These are phyloP conservation scores for Collybiopsis confluens DNA, from an alignment of 768 basidiomycete species.

Conservation along the genomic window DNA sequence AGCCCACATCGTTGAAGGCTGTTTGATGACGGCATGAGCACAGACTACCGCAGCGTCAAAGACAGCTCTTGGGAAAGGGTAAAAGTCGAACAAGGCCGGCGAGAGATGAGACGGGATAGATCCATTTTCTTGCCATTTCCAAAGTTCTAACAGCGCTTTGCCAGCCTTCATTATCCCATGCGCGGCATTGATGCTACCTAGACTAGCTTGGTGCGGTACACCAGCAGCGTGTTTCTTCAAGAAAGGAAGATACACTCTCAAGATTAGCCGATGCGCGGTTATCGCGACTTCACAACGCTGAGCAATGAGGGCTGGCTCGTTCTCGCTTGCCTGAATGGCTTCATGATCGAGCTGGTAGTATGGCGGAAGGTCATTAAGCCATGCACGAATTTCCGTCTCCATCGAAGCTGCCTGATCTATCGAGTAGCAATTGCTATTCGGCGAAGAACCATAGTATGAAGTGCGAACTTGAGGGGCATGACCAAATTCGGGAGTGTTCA, in stretches of 20 bases:
- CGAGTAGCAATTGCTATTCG: conserved; percentile 36
- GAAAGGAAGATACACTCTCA: conserved; percentile 69
- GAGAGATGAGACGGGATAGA: conserved; percentile 15
- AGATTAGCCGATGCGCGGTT: conserved; percentile 53
- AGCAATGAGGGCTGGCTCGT: conserved; percentile 35
- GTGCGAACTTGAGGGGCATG: conserved; percentile 10
- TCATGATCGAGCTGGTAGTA: conserved; percentile 37
- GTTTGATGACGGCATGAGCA: conserved; percentile 56
- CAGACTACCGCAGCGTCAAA: conserved; percentile 66
- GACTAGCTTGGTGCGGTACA: conserved; percentile 43
- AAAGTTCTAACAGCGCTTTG: conserved; percentile 35
- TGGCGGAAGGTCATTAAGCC: conserved; percentile 48
- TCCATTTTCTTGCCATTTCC: conserved; percentile 21
- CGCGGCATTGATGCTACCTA: conserved; percentile 61
- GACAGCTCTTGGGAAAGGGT: conserved; percentile 56
- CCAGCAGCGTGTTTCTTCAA: conserved; percentile 27
- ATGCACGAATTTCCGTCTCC: conserved; percentile 53
- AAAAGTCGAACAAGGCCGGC: conserved; percentile 50
- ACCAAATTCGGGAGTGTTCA: conserved; percentile 27
- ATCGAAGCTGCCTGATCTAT: conserved; percentile 59
- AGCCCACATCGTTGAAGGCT: conserved; percentile 44
- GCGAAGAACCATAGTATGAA: conserved; percentile 20
- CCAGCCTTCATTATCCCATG: conserved; percentile 57
- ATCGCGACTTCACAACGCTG: conserved; percentile 61
- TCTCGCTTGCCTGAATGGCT: neutral